phyloP scores from a whole-genome alignment of 73 alveolate species.

The Symbiodinium pilosum region DNA sequence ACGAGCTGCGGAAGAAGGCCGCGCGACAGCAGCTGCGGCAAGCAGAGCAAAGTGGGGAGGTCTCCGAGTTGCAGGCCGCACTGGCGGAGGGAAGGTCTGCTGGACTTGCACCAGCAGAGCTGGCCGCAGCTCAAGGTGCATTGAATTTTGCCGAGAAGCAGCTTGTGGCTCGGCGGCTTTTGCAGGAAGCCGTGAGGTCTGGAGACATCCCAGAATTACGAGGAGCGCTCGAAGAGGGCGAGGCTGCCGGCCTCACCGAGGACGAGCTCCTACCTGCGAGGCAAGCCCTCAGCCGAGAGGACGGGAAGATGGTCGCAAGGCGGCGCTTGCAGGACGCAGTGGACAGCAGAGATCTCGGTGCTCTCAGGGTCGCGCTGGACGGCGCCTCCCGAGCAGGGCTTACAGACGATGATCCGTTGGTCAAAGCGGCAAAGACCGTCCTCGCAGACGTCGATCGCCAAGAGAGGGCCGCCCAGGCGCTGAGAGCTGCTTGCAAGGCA shows the following conservation, averaged over 20 bases:
- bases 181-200: constrained; percentile 16
- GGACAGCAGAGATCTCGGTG: constrained; percentile 36
- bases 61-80: not conserved
- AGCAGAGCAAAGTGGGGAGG: constrained; percentile 41
- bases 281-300: not conserved
- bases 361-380: constrained; percentile 56
- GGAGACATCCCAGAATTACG: constrained; percentile 27
- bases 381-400: constrained; percentile 36
- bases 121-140: constrained; percentile 27
- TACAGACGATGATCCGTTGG: constrained; percentile 15
- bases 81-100: constrained; percentile 57
- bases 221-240: constrained; percentile 52
- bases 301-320: constrained; percentile 46
- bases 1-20: constrained; percentile 1
- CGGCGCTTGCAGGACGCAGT: constrained; percentile 84
- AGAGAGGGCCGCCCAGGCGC: constrained; percentile 31
- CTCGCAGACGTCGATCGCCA: constrained; percentile 32
- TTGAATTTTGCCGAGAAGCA: constrained; percentile 29
- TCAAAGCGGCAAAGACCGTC: constrained; percentile 23
- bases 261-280: constrained; percentile 55
- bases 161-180: constrained; percentile 14
- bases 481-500: constrained; percentile 36
- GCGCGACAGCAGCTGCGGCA: constrained; percentile 31
- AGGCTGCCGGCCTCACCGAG: constrained; percentile 65
- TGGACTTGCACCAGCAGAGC: not conserved